A percentile compares a stretch with the other conserved stretches of the same genome.
Evolutionary conservation across 2,329 filamentous ascomycete genomes (phyloP).

Genomic region (Pleomassaria siparia): DNA sequence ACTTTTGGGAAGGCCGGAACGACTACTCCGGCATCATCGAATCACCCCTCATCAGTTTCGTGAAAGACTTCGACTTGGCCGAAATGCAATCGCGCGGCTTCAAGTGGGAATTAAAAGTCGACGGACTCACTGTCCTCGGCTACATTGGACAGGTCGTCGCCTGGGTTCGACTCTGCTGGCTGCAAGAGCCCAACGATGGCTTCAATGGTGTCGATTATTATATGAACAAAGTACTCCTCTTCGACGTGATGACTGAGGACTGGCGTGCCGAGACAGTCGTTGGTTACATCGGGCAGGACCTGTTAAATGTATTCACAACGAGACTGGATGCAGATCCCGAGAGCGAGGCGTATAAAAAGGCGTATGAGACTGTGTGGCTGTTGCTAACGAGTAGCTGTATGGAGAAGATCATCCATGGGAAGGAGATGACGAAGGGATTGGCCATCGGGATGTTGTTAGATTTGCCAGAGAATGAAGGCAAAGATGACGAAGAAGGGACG

Average conservation of each 20-base stretch:
- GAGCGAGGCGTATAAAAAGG: conserved; percentile 29
- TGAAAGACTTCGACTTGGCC: conserved; percentile 25
- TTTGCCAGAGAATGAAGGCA: conserved; percentile 33
- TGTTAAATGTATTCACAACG: conserved; percentile 29
- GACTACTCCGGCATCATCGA: conserved; percentile 20
- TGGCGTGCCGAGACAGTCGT: conserved; percentile 26
- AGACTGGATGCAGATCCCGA: conserved; percentile 23
- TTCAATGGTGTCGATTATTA: conserved; percentile 37
- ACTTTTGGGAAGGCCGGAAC: conserved; percentile 24
- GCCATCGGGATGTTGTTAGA: conserved; percentile 35
- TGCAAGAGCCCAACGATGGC: conserved; percentile 33
- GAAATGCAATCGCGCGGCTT: conserved; percentile 23
- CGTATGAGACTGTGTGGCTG: conserved; percentile 29
- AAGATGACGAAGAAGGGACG: conserved; percentile 33
- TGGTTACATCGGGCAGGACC: conserved; percentile 26
- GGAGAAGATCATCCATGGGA: conserved; percentile 44
- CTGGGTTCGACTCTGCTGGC: conserved; percentile 38
- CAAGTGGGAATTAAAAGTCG: conserved; percentile 38
- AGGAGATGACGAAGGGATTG: conserved; percentile 24
- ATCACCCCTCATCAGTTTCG: conserved; percentile 27
- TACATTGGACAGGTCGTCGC: conserved; percentile 46
- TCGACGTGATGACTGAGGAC: conserved; percentile 25
- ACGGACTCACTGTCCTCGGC: conserved; percentile 34
- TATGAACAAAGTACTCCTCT: conserved; percentile 29
- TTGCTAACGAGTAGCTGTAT: conserved; percentile 34